phyloP scores from a whole-genome alignment of 208 protist genomes.

The Wallacemonas collosoma region DNA sequence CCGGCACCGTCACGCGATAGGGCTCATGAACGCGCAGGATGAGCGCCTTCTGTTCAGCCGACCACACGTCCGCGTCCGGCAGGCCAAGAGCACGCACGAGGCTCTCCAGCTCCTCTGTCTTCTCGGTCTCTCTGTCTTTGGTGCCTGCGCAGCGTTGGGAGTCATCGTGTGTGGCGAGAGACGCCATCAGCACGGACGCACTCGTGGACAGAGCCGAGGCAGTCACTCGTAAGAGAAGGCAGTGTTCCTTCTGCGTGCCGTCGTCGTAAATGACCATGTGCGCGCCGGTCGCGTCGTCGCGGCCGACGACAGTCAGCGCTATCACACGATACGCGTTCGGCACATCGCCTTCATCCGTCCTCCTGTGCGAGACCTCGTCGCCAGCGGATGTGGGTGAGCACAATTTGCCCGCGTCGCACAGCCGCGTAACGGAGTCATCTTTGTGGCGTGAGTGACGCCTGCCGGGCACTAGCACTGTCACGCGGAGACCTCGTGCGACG shows the following conservation, averaged over 20 bases:
- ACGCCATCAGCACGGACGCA: too few relatives aligned
- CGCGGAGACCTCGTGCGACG: constrained; percentile 35
- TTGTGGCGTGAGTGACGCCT: too few relatives aligned
- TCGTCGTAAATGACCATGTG: constrained; percentile 47
- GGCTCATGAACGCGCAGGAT: constrained; percentile 46
- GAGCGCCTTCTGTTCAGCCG: constrained; percentile 25
- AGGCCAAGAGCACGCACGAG: background rate
- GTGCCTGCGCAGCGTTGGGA: background rate
- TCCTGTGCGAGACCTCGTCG: too few relatives aligned
- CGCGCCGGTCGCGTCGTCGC: constrained; percentile 48
- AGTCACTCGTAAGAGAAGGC: background rate
- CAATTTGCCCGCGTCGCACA: too few relatives aligned
- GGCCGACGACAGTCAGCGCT: constrained; percentile 57
- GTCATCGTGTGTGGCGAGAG: too few relatives aligned
- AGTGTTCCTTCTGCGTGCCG: constrained; percentile 19
- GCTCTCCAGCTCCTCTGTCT: background rate
- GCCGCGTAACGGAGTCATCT: too few relatives aligned
- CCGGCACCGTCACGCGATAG: constrained; percentile 22
- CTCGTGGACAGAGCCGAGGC: too few relatives aligned
- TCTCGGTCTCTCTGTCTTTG: background rate
- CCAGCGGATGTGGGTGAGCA: too few relatives aligned
- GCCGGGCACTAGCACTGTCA: constrained; percentile 20
- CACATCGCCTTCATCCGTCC: background rate
- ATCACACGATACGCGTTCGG: background rate
- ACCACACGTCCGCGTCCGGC: constrained; percentile 29